Evolutionary conservation across 139 green algal genomes (phyloP).

Genomic region (Chlamydomonas incerta): DNA sequence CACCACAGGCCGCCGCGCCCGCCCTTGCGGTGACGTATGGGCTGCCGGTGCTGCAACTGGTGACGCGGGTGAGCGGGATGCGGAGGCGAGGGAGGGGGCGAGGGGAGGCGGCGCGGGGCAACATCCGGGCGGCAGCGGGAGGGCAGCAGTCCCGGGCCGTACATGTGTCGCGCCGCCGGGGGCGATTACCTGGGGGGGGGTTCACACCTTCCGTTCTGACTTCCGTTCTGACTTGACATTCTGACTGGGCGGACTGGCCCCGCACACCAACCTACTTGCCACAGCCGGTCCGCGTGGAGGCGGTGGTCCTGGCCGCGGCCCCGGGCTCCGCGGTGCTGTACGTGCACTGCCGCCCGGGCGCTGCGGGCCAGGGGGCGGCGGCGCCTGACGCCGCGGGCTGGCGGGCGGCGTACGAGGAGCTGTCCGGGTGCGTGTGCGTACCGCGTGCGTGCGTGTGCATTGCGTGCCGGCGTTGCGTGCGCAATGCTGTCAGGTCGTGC

Average conservation of each 20-base stretch:
- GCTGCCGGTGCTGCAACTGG: not conserved
- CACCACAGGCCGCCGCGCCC: too few relatives aligned
- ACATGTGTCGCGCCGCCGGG: too few relatives aligned
- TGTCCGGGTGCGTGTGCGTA: not conserved
- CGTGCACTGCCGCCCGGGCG: not conserved
- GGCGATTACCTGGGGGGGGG: too few relatives aligned
- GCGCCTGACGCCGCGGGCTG: not conserved
- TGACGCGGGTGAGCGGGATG: not conserved
- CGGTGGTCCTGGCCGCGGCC: too few relatives aligned
- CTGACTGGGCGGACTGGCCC: too few relatives aligned
- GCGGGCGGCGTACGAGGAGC: conserved; percentile 14
- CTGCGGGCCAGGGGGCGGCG: too few relatives aligned
- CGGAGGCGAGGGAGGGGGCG: not conserved
- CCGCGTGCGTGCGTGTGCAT: too few relatives aligned
- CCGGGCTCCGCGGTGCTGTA: not conserved
- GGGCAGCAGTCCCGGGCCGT: too few relatives aligned
- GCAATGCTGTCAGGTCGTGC: not conserved
- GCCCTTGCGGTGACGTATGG: not conserved
- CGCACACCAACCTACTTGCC: too few relatives aligned
- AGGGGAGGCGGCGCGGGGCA: not conserved
- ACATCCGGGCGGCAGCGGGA: not conserved
- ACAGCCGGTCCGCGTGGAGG: too few relatives aligned
- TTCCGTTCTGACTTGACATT: too few relatives aligned
- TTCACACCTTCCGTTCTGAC: too few relatives aligned
- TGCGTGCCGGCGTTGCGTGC: not conserved